Percentiles rank a stretch among this genome's conserved stretches.
These are phyloP conservation scores for Linum usitatissimum DNA, from an alignment of 345 rosid genomes.

Conservation along the genomic window DNA sequence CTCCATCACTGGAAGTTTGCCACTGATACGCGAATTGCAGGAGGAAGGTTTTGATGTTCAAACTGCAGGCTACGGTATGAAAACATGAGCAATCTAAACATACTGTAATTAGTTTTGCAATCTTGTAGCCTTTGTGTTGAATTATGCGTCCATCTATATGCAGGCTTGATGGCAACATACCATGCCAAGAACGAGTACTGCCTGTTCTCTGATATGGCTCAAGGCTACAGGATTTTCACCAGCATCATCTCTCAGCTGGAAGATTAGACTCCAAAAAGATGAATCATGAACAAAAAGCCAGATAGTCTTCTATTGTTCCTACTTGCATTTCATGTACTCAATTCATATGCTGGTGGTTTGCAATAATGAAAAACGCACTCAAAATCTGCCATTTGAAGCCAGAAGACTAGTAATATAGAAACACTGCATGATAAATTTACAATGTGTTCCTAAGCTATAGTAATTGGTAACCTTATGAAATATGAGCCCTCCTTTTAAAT, in stretches of 20 bases:
- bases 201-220: slow-evolving; percentile 81
- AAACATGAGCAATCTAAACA: background rate
- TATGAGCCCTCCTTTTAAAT: too few species aligned
- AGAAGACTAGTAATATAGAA: background rate
- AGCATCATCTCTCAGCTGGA: slow-evolving; percentile 73
- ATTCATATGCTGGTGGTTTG: background rate
- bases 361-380: background rate
- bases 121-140: too few species aligned
- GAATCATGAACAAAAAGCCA: too few species aligned
- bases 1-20: slow-evolving; percentile 90
- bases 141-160: slow-evolving; percentile 3
- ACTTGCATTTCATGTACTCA: too few species aligned
- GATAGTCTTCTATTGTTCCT: too few species aligned
- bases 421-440: background rate
- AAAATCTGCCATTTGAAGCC: background rate
- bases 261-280: slow-evolving; percentile 15
- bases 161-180: slow-evolving; percentile 94
- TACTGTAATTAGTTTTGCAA: background rate
- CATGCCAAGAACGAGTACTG: slow-evolving; percentile 97
- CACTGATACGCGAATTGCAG: slow-evolving; percentile 80
- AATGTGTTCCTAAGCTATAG: background rate
- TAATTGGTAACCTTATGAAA: too few species aligned
- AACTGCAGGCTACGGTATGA: slow-evolving; percentile 77
- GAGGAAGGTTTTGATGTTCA: slow-evolving; percentile 97
- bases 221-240: slow-evolving; percentile 67